phyloP scores from a whole-genome alignment of 2,329 filamentous ascomycete genomes.

The Cladophialophora exuberans region DNA sequence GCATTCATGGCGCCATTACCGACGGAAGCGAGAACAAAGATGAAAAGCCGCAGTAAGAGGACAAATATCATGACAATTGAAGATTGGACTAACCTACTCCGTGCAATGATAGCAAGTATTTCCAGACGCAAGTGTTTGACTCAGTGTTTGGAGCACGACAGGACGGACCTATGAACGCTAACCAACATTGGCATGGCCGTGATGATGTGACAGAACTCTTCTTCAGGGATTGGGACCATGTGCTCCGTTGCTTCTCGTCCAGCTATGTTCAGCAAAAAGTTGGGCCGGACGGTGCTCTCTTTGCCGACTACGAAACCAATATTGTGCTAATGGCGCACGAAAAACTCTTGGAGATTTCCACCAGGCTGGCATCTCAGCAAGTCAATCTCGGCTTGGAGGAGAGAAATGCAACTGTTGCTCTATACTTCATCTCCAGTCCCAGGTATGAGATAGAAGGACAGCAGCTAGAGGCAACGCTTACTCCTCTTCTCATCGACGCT shows the following conservation, averaged over 20 bases:
- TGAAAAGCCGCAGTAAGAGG: neutral
- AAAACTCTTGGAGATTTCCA: neutral
- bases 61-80: neutral
- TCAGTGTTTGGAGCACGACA: neutral
- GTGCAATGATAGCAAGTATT: neutral
- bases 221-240: constrained; percentile 1
- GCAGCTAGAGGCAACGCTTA: neutral
- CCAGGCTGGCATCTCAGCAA: neutral
- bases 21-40: neutral
- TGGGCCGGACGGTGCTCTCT: neutral
- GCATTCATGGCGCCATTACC: constrained; percentile 2
- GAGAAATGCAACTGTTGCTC: neutral
- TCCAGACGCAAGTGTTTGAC: constrained; percentile 5
- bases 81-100: neutral
- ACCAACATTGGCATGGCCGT: neutral
- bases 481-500: neutral
- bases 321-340: constrained; percentile 2
- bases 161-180: neutral
- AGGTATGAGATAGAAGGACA: neutral
- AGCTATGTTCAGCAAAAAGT: neutral
- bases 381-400: neutral
- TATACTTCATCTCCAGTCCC: neutral
- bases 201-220: neutral
- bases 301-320: constrained; percentile 1
- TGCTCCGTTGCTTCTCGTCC: constrained; percentile 4